phyloP scores from a whole-genome alignment of 2,329 filamentous ascomycete species.

The Onygenales sp. region DNA sequence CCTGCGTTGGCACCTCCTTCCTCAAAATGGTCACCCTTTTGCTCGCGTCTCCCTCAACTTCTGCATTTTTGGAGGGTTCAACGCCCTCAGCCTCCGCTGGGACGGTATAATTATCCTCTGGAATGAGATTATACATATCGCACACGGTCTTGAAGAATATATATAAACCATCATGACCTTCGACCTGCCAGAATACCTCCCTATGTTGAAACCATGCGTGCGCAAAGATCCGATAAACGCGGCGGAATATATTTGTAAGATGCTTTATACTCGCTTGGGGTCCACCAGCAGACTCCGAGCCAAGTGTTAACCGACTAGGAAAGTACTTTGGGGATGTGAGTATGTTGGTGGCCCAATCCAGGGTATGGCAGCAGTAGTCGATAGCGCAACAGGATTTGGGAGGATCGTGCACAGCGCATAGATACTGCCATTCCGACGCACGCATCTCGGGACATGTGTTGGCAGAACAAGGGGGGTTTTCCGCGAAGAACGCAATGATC shows the following conservation, averaged over 20 bases:
- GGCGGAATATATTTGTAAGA: conserved; percentile 86
- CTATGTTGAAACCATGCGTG: conserved; percentile 98
- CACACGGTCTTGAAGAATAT: conserved; percentile 96
- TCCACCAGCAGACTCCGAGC: conserved; percentile 34
- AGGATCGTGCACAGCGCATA: conserved; percentile 93
- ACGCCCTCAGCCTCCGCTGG: conserved; percentile 80
- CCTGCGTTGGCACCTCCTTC: conserved; percentile 30
- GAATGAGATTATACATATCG: conserved; percentile 80
- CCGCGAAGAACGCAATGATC: conserved; percentile 86
- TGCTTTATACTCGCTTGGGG: conserved; percentile 47
- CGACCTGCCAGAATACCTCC: conserved; percentile 88
- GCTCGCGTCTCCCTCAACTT: conserved; percentile 6
- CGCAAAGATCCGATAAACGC: conserved; percentile 92
- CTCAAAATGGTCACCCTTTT: conserved; percentile 21
- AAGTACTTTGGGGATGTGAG: conserved; percentile 94
- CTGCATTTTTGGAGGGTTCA: conserved; percentile 9
- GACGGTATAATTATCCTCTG: conserved; percentile 91
- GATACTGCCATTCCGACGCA: conserved; percentile 96
- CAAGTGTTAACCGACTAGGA: conserved; percentile 66
- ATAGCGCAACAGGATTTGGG: conserved; percentile 97
- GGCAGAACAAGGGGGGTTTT: conserved; percentile 78
- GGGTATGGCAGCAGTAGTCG: conserved; percentile 97
- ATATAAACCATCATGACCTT: conserved; percentile 84
- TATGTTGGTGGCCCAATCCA: conserved; percentile 94
- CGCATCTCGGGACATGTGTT: conserved; percentile 96